A percentile compares a stretch with the other conserved stretches of the same genome.
Evolutionary conservation across 768 basidiomycete genomes (phyloP).

Genomic region (Naematelia encephala): DNA sequence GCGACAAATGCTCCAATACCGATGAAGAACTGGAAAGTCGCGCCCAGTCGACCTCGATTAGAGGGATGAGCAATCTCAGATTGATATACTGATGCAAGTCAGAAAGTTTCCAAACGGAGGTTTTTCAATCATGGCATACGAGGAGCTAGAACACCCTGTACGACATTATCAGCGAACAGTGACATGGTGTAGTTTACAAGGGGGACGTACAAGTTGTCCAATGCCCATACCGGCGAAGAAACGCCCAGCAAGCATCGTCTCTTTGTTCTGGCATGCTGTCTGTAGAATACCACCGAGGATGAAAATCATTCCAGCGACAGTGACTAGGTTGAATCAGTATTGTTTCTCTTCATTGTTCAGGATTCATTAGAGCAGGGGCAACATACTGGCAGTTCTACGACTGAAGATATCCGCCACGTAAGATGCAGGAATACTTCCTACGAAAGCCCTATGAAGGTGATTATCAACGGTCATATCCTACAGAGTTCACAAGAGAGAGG

Average conservation of each 20-base stretch:
- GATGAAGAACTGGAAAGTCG: conserved; percentile 55
- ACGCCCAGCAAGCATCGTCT: conserved; percentile 29
- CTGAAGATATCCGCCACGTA: conserved; percentile 54
- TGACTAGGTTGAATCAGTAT: conserved; percentile 3
- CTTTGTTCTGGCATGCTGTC: conserved; percentile 20
- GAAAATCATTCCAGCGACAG: conserved; percentile 20
- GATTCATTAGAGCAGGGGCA: background rate
- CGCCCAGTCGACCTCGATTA: conserved; percentile 56
- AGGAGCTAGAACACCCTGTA: conserved; percentile 38
- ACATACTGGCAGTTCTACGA: conserved; percentile 21
- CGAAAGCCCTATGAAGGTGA: conserved; percentile 47
- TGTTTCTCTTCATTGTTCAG: conserved; percentile 61
- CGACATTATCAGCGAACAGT: conserved; percentile 67
- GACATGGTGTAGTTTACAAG: conserved; percentile 72
- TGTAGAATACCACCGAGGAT: conserved; percentile 26
- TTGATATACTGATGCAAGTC: conserved; percentile 56
- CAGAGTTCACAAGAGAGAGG: background rate
- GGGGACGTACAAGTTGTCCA: conserved; percentile 48
- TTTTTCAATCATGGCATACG: no score
- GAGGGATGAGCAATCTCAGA: conserved; percentile 61
- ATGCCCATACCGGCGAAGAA: conserved; percentile 53
- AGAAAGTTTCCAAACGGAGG: background rate
- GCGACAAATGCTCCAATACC: conserved; percentile 81
- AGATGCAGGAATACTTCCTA: conserved; percentile 29
- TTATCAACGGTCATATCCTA: background rate